Conservation (phyloP, 352 stramenopile genomes). For the Pythium dissotocum region DNA sequence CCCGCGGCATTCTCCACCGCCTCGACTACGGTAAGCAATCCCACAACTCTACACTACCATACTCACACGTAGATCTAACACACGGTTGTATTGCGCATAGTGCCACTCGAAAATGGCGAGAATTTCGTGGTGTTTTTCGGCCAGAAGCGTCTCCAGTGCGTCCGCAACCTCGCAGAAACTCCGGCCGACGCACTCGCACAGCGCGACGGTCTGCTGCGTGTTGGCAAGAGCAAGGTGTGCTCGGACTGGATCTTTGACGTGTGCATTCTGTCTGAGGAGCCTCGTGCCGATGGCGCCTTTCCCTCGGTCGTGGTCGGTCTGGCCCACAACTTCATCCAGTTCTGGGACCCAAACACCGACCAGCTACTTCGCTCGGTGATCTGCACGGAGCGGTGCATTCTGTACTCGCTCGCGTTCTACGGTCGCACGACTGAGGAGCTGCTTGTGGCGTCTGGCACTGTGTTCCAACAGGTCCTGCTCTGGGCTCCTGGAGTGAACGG, state of each 20-base stretch:
- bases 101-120: conserved; percentile 1
- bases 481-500: conserved; percentile 50
- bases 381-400: conserved; percentile 78
- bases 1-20: conserved; percentile 73
- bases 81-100: conserved; percentile 1
- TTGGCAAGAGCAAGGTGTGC: conserved; percentile 64
- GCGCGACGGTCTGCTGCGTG: conserved; percentile 21
- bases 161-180: conserved; percentile 50
- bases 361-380: conserved; percentile 55
- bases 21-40: conserved; percentile 48
- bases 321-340: conserved; percentile 84
- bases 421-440: conserved; percentile 59
- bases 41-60: neutral
- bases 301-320: conserved; percentile 63
- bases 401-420: conserved; percentile 82
- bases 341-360: conserved; percentile 57
- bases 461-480: conserved; percentile 87
- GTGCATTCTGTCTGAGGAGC: conserved; percentile 49
- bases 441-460: conserved; percentile 77
- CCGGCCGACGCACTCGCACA: conserved; percentile 21
- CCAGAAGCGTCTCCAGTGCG: conserved; percentile 74
- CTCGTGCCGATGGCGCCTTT: conserved; percentile 10
- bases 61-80: neutral
- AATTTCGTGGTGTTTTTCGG: conserved; percentile 69
- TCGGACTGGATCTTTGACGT: conserved; percentile 87